Conservation (phyloP, 352 stramenopile genomes). For the Pythium dissotocum region DNA sequence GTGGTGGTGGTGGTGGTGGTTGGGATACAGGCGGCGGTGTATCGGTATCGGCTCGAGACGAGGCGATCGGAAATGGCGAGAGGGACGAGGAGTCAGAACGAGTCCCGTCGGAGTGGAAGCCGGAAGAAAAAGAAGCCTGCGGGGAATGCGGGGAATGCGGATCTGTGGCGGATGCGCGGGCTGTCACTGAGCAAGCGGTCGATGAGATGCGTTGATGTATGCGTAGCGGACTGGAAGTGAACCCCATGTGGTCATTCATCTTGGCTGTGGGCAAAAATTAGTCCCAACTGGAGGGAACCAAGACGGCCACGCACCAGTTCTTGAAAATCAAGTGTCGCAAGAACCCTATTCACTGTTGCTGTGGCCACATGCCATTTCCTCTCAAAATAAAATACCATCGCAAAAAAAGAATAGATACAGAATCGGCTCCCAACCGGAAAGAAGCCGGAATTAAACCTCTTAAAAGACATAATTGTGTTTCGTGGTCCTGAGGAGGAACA, state of each 20-base stretch:
- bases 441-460: background rate
- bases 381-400: slow-evolving; percentile 13
- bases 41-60: slow-evolving; percentile 10
- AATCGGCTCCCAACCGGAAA: no score
- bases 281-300: background rate
- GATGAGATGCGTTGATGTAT: slow-evolving; percentile 17
- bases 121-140: slow-evolving; percentile 1
- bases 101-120: background rate
- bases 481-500: background rate
- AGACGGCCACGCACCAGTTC: slow-evolving; percentile 23
- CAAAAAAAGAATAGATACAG: slow-evolving; percentile 26
- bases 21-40: background rate
- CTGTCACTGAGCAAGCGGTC: slow-evolving; percentile 5
- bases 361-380: slow-evolving; percentile 8
- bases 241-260: slow-evolving; percentile 19
- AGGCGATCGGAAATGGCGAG: slow-evolving; percentile 9
- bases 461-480: background rate
- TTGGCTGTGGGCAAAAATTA: slow-evolving; percentile 24
- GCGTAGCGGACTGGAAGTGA: background rate
- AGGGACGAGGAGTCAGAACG: background rate
- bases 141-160: slow-evolving; percentile 11
- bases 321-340: slow-evolving; percentile 25
- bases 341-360: slow-evolving; percentile 12
- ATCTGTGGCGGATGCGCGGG: slow-evolving; percentile 2
- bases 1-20: background rate